phyloP scores from a whole-genome alignment of 2,329 filamentous ascomycete genomes.

The Claviceps arundinis region DNA sequence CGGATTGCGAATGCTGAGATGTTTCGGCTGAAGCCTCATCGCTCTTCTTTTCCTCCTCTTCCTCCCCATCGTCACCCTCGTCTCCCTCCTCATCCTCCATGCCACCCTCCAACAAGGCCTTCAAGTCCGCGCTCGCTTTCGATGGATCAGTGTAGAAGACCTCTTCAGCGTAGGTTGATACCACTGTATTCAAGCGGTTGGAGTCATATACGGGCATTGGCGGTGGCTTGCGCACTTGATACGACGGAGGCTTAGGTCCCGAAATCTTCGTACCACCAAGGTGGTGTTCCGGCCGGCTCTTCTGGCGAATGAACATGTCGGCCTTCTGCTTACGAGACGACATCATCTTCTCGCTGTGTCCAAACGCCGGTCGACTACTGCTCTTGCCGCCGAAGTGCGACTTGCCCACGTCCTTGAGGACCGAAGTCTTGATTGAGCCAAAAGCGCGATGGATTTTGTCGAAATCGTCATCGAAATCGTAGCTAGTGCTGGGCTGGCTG shows the following conservation, averaged over 20 bases:
- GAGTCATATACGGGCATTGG: slow-evolving; percentile 37
- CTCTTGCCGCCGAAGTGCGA: neutral
- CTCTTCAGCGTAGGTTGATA: slow-evolving; percentile 23
- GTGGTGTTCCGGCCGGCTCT: slow-evolving; percentile 44
- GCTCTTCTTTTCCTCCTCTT: neutral
- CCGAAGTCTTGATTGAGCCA: slow-evolving; percentile 14
- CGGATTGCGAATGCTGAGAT: neutral
- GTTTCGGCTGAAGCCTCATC: neutral
- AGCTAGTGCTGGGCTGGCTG: slow-evolving; percentile 10
- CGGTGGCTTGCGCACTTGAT: slow-evolving; percentile 32
- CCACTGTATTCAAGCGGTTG: slow-evolving; percentile 7
- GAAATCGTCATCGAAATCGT: slow-evolving; percentile 19
- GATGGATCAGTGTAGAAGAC: slow-evolving; percentile 54
- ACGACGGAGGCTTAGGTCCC: slow-evolving; percentile 33
- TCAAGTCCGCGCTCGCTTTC: slow-evolving; percentile 64
- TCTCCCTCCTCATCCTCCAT: slow-evolving; percentile 49
- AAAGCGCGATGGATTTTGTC: slow-evolving; percentile 19
- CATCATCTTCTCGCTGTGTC: slow-evolving; percentile 29
- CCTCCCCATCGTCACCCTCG: neutral
- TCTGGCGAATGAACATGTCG: slow-evolving; percentile 40
- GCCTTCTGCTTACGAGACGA: slow-evolving; percentile 43
- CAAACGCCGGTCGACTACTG: slow-evolving; percentile 17
- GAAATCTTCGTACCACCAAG: slow-evolving; percentile 30
- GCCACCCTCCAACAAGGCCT: slow-evolving; percentile 68
- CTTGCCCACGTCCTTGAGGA: slow-evolving; percentile 7